A percentile compares a stretch with the other conserved stretches of the same genome.
Conservation (phyloP, 2,329 filamentous ascomycete genomes). For the Venturia carpophila region DNA sequence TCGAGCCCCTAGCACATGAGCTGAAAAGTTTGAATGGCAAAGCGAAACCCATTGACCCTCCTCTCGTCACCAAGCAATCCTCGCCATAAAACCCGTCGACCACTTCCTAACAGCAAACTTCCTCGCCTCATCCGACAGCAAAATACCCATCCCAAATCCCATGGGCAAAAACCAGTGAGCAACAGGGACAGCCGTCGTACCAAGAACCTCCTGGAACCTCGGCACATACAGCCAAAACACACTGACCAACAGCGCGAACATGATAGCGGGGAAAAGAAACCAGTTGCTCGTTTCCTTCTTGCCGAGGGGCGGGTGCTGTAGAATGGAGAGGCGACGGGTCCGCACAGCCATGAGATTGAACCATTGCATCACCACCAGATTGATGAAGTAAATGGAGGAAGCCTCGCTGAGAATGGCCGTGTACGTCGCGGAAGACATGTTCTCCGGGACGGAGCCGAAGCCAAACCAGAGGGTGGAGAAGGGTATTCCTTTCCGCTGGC, state of each 20-base stretch:
- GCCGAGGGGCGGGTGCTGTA: slow-evolving; percentile 63
- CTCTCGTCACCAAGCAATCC: slow-evolving; percentile 53
- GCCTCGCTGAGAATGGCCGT: slow-evolving; percentile 52
- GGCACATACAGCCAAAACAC: slow-evolving; percentile 61
- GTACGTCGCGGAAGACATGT: slow-evolving; percentile 46
- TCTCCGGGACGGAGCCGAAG: slow-evolving; percentile 48
- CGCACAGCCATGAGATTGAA: slow-evolving; percentile 66
- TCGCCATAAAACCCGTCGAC: slow-evolving; percentile 50
- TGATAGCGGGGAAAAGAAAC: slow-evolving; percentile 61
- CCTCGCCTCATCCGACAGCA: slow-evolving; percentile 58
- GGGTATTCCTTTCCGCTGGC: slow-evolving; percentile 47
- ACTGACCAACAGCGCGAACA: slow-evolving; percentile 60
- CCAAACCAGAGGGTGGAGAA: slow-evolving; percentile 63
- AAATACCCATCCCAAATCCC: slow-evolving; percentile 57
- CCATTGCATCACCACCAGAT: slow-evolving; percentile 73
- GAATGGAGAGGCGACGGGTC: slow-evolving; percentile 52
- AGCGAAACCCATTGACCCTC: too few relatives aligned
- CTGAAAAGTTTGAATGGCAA: too few relatives aligned
- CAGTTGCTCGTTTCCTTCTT: slow-evolving; percentile 59
- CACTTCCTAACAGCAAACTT: slow-evolving; percentile 56
- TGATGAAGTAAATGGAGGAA: slow-evolving; percentile 71
- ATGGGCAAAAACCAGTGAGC: slow-evolving; percentile 73
- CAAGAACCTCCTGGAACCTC: slow-evolving; percentile 52
- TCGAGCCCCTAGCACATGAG: too few relatives aligned
- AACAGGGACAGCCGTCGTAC: slow-evolving; percentile 56